phyloP scores from a whole-genome alignment of 495 filamentous ascomycete genomes.

The Evansstolkia leycettana region DNA sequence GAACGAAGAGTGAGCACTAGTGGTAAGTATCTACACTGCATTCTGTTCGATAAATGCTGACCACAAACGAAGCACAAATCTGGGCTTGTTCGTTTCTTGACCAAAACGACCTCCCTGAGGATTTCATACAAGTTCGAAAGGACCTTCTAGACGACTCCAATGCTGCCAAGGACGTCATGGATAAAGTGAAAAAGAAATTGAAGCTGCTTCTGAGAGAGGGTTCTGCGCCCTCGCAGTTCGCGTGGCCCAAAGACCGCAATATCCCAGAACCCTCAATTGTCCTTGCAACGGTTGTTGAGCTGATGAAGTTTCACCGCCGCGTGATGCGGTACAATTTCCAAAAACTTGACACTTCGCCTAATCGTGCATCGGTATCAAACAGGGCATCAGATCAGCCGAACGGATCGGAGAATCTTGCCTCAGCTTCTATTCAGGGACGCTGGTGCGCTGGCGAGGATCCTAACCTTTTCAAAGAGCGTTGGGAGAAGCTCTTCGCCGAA shows the following conservation, averaged over 20 bases:
- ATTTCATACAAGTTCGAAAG: slow-evolving; percentile 80
- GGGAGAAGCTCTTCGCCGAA: slow-evolving; percentile 96
- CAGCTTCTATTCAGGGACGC: slow-evolving; percentile 66
- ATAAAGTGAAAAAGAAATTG: slow-evolving; percentile 98
- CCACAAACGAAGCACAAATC: slow-evolving; percentile 57
- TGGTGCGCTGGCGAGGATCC: slow-evolving; percentile 98
- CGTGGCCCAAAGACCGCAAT: slow-evolving; percentile 83
- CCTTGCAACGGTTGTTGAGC: slow-evolving; percentile 76
- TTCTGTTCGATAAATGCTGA: not conserved
- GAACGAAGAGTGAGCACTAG: slow-evolving; percentile 90
- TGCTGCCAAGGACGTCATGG: slow-evolving; percentile 99
- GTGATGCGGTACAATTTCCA: slow-evolving; percentile 89
- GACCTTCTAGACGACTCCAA: slow-evolving; percentile 95
- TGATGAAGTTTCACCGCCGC: slow-evolving; percentile 93
- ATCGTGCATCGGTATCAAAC: slow-evolving; percentile 24
- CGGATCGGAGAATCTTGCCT: slow-evolving; percentile 27
- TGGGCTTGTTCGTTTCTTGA: slow-evolving; percentile 86
- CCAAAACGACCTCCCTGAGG: slow-evolving; percentile 69
- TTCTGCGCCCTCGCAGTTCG: slow-evolving; percentile 83
- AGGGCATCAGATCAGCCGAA: slow-evolving; percentile 21
- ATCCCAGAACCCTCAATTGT: slow-evolving; percentile 89
- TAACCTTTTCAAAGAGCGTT: slow-evolving; percentile 87
- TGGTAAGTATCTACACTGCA: slow-evolving; percentile 30
- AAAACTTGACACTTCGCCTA: slow-evolving; percentile 54
- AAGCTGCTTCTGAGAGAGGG: slow-evolving; percentile 84